Percentiles rank a stretch among this genome's conserved stretches.
phyloP scores from a whole-genome alignment of 768 basidiomycete genomes.

The Leccinellum rugosiceps region DNA sequence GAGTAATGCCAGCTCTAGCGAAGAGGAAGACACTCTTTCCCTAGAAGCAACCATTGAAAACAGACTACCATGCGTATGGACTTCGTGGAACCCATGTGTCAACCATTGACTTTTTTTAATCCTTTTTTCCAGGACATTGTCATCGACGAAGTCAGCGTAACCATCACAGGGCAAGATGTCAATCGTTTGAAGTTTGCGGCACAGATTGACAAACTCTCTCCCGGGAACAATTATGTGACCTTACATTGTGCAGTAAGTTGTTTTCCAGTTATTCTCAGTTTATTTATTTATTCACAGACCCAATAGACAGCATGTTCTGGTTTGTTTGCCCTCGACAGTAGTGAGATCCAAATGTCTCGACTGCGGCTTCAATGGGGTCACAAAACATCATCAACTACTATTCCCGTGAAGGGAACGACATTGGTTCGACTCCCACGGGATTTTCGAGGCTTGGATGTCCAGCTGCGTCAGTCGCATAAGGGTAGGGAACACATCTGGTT shows the following conservation, averaged over 20 bases:
- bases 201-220: constrained; percentile 40
- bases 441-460: constrained; percentile 57
- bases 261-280: background rate
- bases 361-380: constrained; percentile 67
- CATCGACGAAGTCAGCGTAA: constrained; percentile 59
- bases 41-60: constrained; percentile 63
- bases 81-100: background rate
- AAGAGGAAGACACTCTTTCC: constrained; percentile 63
- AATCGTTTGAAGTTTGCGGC: constrained; percentile 58
- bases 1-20: constrained; percentile 46
- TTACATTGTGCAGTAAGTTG: constrained; percentile 71
- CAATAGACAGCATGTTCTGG: constrained; percentile 63
- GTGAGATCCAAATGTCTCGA: constrained; percentile 61
- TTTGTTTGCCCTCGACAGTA: constrained; percentile 62
- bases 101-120: constrained; percentile 10
- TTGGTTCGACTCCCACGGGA: constrained; percentile 66
- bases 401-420: constrained; percentile 27
- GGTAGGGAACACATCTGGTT: constrained; percentile 18
- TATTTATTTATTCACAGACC: background rate
- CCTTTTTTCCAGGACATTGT: constrained; percentile 52
- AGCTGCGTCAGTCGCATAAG: constrained; percentile 52
- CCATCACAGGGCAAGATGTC: constrained; percentile 59
- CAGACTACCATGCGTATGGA: constrained; percentile 69
- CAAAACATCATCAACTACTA: constrained; percentile 26
- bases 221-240: constrained; percentile 56